Evolutionary conservation across 495 filamentous ascomycete species (phyloP).

Genomic region (Talaromyces liani): DNA sequence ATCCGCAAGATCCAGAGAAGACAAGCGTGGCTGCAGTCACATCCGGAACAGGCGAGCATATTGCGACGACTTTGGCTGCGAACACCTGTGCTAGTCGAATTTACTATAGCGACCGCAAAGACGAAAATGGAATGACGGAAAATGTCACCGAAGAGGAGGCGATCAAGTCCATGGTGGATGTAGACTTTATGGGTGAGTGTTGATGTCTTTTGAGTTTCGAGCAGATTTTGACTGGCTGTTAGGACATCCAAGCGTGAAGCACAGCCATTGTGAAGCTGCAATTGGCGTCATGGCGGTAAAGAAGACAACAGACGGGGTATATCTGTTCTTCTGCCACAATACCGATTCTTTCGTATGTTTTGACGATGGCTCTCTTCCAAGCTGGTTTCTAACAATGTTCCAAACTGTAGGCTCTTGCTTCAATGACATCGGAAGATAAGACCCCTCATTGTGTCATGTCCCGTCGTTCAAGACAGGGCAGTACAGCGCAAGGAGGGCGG

Average conservation of each 20-base stretch:
- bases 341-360: constrained; percentile 73
- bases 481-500: constrained; percentile 35
- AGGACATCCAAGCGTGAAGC: constrained; percentile 67
- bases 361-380: neutral
- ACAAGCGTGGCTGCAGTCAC: constrained; percentile 70
- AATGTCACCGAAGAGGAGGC: constrained; percentile 64
- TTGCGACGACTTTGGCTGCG: constrained; percentile 84
- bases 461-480: constrained; percentile 38
- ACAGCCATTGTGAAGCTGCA: constrained; percentile 64
- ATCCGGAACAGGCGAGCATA: constrained; percentile 94
- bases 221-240: constrained; percentile 13
- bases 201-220: neutral
- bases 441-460: constrained; percentile 80
- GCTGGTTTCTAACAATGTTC: neutral
- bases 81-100: constrained; percentile 69
- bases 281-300: constrained; percentile 83
- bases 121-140: constrained; percentile 50
- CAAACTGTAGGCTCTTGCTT: constrained; percentile 56
- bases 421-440: constrained; percentile 71
- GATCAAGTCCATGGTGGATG: constrained; percentile 60
- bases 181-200: constrained; percentile 67
- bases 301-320: constrained; percentile 60
- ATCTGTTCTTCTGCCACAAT: constrained; percentile 84
- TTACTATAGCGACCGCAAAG: constrained; percentile 56
- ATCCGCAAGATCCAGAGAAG: constrained; percentile 50